Conservation (phyloP, 163 green algal genomes). For the Volvox carteri region DNA sequence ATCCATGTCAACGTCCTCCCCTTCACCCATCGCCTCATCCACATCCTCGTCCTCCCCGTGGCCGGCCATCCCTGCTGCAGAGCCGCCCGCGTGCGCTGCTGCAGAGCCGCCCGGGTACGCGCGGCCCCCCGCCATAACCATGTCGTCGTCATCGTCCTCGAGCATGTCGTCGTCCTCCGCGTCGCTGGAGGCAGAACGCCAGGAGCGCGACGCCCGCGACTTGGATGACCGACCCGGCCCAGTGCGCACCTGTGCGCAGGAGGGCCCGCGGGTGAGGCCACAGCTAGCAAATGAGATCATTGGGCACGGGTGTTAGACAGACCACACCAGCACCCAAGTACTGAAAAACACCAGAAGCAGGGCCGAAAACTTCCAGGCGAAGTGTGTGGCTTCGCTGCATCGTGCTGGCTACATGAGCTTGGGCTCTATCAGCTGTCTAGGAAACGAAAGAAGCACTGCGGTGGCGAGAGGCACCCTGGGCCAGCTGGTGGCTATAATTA, state of each 20-base stretch:
- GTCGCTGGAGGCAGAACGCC: slow-evolving; percentile 43
- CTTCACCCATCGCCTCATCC: slow-evolving; percentile 13
- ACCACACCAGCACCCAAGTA: not conserved
- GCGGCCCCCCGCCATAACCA: not conserved
- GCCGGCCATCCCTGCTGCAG: not conserved
- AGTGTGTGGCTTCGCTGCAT: no score
- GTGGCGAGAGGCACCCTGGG: no score
- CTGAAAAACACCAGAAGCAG: no score
- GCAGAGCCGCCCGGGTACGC: not conserved
- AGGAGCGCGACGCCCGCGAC: slow-evolving; percentile 32
- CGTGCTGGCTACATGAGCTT: no score
- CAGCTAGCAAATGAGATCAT: no score
- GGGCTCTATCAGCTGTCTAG: no score
- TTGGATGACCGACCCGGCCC: slow-evolving; percentile 49
- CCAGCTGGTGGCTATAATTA: no score
- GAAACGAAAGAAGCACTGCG: no score
- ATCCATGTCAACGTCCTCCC: not conserved
- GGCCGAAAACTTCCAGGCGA: no score
- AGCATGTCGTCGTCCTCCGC: slow-evolving; percentile 35
- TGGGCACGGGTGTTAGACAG: no score
- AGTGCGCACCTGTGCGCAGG: slow-evolving; percentile 33
- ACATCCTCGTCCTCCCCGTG: slow-evolving; percentile 3
- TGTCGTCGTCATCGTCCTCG: slow-evolving; percentile 38
- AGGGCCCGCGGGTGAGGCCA: no score
- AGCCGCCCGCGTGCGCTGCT: not conserved